These are phyloP conservation scores for Ogataea salicorniae DNA, from an alignment of 805 yeast species.

Conservation along the genomic window DNA sequence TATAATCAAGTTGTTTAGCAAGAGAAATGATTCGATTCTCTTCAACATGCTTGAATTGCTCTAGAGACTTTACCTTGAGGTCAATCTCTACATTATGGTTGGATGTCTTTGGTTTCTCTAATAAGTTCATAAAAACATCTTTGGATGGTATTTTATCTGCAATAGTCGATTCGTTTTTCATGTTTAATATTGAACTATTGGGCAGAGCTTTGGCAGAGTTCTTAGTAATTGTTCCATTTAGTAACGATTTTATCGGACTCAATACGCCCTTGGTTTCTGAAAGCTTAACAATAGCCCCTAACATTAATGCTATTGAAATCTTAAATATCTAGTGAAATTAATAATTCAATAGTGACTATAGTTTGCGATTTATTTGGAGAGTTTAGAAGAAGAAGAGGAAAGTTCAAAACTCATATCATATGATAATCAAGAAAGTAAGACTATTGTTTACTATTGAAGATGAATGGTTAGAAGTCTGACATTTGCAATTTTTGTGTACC, in stretches of 20 bases:
- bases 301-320: neutral
- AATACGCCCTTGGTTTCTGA: neutral
- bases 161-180: neutral
- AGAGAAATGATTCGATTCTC: conserved; percentile 10
- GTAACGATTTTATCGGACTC: neutral
- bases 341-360: too few species aligned
- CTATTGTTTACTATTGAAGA: too few species aligned
- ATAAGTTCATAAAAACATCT: conserved; percentile 3
- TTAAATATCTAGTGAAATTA: too few species aligned
- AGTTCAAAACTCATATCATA: too few species aligned
- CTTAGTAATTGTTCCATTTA: neutral
- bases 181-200: neutral
- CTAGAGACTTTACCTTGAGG: conserved; percentile 8
- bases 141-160: neutral
- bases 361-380: too few species aligned
- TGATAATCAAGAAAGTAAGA: too few species aligned
- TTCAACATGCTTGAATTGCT: conserved; percentile 5
- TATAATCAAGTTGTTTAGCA: conserved; percentile 9
- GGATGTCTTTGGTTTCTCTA: conserved; percentile 7
- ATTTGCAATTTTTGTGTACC: too few species aligned
- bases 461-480: too few species aligned
- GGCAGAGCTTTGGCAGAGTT: neutral
- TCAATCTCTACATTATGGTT: conserved; percentile 9
- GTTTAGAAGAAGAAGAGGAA: too few species aligned
- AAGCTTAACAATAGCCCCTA: neutral